These are phyloP conservation scores for Nephelium lappaceum DNA, from an alignment of 345 rosid genomes.

Conservation along the genomic window DNA sequence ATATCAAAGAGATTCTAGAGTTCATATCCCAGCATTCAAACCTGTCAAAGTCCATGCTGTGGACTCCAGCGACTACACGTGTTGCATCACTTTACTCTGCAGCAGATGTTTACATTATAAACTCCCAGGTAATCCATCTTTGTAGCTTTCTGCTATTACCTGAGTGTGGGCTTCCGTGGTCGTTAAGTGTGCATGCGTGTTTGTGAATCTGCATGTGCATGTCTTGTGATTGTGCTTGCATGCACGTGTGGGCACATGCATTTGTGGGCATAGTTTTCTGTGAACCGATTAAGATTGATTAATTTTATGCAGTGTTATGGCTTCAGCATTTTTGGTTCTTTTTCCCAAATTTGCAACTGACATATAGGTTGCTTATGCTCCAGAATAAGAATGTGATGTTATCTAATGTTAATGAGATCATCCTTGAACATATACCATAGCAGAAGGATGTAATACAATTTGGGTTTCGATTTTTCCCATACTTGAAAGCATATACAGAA, in stretches of 20 bases:
- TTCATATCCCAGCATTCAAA: slow-evolving; percentile 62
- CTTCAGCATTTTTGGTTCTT: neutral
- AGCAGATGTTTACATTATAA: slow-evolving; percentile 88
- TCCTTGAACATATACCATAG: slow-evolving; percentile 1
- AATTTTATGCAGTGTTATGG: neutral
- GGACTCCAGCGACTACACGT: slow-evolving; percentile 88
- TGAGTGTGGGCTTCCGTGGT: neutral
- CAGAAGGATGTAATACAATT: neutral
- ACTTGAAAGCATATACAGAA: neutral
- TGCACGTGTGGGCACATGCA: neutral
- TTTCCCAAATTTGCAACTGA: neutral
- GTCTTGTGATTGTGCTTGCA: neutral
- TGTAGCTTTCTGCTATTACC: slow-evolving; percentile 1
- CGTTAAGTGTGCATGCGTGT: neutral
- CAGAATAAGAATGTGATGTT: neutral
- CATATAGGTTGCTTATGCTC: neutral
- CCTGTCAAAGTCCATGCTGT: slow-evolving; percentile 66
- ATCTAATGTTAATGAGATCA: neutral
- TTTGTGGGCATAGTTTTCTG: neutral
- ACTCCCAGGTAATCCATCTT: slow-evolving; percentile 73
- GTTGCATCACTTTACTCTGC: slow-evolving; percentile 92
- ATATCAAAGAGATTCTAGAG: slow-evolving; percentile 68
- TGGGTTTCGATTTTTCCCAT: neutral
- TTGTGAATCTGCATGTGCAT: neutral
- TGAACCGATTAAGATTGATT: neutral